Percentiles rank a stretch among this genome's conserved stretches.
phyloP scores from a whole-genome alignment of 768 basidiomycete species.

The Trametes punicea region DNA sequence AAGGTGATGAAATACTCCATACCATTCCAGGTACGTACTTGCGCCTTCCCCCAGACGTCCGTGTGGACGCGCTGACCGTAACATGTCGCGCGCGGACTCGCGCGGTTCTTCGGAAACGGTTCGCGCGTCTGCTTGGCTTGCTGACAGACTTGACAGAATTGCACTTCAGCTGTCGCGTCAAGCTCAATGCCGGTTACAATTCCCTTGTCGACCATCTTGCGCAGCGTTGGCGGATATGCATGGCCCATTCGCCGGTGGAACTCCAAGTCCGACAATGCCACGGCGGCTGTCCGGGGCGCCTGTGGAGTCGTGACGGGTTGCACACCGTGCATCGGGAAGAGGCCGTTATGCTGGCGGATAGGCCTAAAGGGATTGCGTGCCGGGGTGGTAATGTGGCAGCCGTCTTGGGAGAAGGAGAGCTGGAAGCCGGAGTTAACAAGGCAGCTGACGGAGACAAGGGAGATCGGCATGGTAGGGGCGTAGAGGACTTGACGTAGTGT shows the following conservation, averaged over 20 bases:
- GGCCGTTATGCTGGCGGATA: not conserved
- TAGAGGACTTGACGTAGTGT: slow-evolving; percentile 12
- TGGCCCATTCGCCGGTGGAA: slow-evolving; percentile 18
- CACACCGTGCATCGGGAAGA: not conserved
- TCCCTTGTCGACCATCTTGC: not conserved
- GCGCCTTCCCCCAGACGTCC: slow-evolving; percentile 39
- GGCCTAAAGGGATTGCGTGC: not conserved
- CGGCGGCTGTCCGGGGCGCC: not conserved
- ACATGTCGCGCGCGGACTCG: not conserved
- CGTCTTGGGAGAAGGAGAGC: not conserved
- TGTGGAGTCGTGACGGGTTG: not conserved
- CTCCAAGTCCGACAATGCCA: not conserved
- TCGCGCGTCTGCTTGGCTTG: slow-evolving; percentile 4
- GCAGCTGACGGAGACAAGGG: slow-evolving; percentile 12
- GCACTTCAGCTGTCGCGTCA: not conserved
- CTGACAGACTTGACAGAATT: slow-evolving; percentile 3
- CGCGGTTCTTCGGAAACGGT: slow-evolving; percentile 1
- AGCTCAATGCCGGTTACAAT: slow-evolving; percentile 10
- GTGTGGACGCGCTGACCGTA: slow-evolving; percentile 33
- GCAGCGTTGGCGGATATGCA: slow-evolving; percentile 2
- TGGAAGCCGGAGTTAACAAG: slow-evolving; percentile 6
- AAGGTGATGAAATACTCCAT: slow-evolving; percentile 20
- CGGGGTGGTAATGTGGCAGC: slow-evolving; percentile 1
- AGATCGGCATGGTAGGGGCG: slow-evolving; percentile 15
- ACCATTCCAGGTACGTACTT: slow-evolving; percentile 11